Base-by-base conservation (phyloP, 106 monocot species). In the Phalaenopsis equestris region DNA sequence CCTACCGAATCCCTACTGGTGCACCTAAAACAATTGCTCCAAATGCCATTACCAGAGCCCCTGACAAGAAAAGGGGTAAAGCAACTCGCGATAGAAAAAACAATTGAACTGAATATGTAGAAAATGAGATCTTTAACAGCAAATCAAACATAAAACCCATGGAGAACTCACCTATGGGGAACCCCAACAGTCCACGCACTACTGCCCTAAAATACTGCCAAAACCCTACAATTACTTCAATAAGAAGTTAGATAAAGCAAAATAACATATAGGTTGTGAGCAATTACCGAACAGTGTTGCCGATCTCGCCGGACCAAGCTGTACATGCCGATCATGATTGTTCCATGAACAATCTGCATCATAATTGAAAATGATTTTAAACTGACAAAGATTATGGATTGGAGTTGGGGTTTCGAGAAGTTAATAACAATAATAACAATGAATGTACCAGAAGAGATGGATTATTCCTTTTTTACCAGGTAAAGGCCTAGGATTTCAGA, bases 21-120 rank as follows among this genome's bases (percentile, higher is more conserved):
- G 91, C 89, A 43, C 89, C 89, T 21, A 92, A 82, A 87, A 92
- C 92, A 80, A 92, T 87, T 76, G 89, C 92, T 76, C 89, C 89
- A 92, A 92, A 92, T 84, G 92, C 87, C 86, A 89, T 92, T 73
- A 89, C 19, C 49, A 87, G 64, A 76, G 87, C 92, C 21, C 92
- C 92, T 92, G 78, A 45, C 43, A 55, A 72, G 5, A 81, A 79
- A 75, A 8, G 38, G 43, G 12, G 41, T 70, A 56, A 70, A 39
- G 39, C 39, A 23, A 81, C 43, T 74, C 74, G 45, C 5, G 18
- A 43, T 18, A 42, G 74, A 19, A 19, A 74, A 43, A 43, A 41
- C 1, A 16, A 15, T 11, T 36, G 74, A 42, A 41, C 12, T 11
- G 3, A 15, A 21, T 21, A 2, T 14, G 16, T 70, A 70, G 36